Conservation (phyloP, 2,329 filamentous ascomycete species). For the Rosellinia necatrix region DNA sequence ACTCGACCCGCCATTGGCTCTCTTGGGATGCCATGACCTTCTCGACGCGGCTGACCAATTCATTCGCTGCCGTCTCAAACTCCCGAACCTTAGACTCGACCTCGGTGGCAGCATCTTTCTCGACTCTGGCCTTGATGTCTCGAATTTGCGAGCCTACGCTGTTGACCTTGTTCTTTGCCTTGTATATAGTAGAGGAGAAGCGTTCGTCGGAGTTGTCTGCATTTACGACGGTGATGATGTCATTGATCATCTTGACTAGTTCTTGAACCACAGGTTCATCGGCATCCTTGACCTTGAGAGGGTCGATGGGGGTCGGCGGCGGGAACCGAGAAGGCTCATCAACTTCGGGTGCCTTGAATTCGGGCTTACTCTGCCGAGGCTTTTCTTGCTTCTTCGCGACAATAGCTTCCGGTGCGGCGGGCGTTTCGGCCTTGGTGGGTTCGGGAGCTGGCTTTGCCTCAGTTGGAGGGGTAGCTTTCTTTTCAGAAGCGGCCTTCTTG, state of each 20-base stretch:
- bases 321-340: conserved; percentile 68
- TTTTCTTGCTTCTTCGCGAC: conserved; percentile 11
- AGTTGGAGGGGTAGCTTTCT: conserved; percentile 22
- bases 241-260: conserved; percentile 92
- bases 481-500: conserved; percentile 37
- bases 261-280: conserved; percentile 90
- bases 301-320: conserved; percentile 73
- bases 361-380: conserved; percentile 36
- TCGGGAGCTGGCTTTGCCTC: conserved; percentile 27
- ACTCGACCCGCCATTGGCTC: conserved; percentile 82
- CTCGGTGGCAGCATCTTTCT: conserved; percentile 74
- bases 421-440: conserved; percentile 36
- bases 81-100: conserved; percentile 73
- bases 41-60: conserved; percentile 88
- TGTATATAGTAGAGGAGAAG: conserved; percentile 77
- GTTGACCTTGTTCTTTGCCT: conserved; percentile 82
- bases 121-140: conserved; percentile 69
- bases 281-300: conserved; percentile 74
- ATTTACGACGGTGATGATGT: conserved; percentile 92
- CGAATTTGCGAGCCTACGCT: conserved; percentile 80
- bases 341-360: conserved; percentile 63
- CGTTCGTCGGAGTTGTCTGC: conserved; percentile 78
- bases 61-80: conserved; percentile 84
- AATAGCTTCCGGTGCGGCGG: conserved; percentile 36
- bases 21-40: conserved; percentile 81